These are phyloP conservation scores for Ustilago hordei DNA, from an alignment of 1,284 basidiomycete species.

Conservation along the genomic window DNA sequence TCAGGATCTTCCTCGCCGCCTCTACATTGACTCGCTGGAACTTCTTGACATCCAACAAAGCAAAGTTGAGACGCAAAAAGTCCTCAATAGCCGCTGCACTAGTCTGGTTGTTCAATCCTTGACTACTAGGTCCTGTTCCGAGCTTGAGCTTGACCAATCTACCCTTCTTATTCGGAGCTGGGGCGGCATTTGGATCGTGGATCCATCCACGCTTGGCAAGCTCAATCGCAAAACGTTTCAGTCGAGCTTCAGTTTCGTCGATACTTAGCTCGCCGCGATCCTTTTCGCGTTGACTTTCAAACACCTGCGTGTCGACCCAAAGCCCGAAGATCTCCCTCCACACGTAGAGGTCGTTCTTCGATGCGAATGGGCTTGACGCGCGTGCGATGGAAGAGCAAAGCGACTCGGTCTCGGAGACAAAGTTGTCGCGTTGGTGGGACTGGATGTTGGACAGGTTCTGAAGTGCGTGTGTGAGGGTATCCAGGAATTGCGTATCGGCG, in stretches of 20 bases:
- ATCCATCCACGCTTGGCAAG: conserved; percentile 73
- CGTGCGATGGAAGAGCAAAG: conserved; percentile 75
- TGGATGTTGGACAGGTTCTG: conserved; percentile 79
- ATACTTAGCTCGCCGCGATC: conserved; percentile 79
- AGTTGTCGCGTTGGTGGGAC: conserved; percentile 75
- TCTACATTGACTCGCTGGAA: conserved; percentile 85
- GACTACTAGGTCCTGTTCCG: conserved; percentile 38
- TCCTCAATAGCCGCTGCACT: conserved; percentile 74
- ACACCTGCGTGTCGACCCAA: conserved; percentile 88
- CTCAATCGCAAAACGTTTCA: conserved; percentile 79
- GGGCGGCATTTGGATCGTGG: conserved; percentile 37
- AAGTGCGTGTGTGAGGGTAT: conserved; percentile 80
- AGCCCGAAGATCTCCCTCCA: conserved; percentile 92
- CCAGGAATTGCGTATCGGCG: conserved; percentile 85
- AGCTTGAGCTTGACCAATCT: conserved; percentile 57
- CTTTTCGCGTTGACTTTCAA: conserved; percentile 82
- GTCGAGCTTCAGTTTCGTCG: conserved; percentile 79
- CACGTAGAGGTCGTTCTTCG: conserved; percentile 81
- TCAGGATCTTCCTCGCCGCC: conserved; percentile 78
- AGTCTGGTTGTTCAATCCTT: conserved; percentile 53
- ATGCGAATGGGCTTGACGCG: conserved; percentile 62
- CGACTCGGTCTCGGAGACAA: conserved; percentile 75
- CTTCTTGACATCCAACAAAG: conserved; percentile 86
- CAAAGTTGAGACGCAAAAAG: conserved; percentile 84
- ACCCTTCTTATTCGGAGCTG: conserved; percentile 29